These are phyloP conservation scores for Colletotrichum brevisporum DNA, from an alignment of 2,329 filamentous ascomycete genomes.

Conservation along the genomic window DNA sequence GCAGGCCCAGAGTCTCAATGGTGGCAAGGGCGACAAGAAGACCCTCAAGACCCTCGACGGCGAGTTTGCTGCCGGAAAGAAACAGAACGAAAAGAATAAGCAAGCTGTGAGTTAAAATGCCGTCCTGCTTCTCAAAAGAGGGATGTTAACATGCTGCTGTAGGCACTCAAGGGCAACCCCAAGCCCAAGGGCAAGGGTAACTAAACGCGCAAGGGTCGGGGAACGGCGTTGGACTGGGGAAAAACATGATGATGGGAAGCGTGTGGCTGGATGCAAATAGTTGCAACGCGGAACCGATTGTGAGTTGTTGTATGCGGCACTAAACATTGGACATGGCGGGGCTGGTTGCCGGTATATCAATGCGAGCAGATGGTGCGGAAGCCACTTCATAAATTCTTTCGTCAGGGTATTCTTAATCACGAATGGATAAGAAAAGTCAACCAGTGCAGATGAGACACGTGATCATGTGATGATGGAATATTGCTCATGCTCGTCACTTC, in stretches of 20 bases:
- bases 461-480: no score
- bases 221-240: not conserved
- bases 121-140: not conserved
- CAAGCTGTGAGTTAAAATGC: conserved; percentile 2
- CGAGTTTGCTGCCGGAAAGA: conserved; percentile 6
- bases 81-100: conserved; percentile 24
- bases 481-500: no score
- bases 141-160: not conserved
- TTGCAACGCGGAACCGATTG: no score
- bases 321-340: no score
- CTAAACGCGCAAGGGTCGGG: accelerated
- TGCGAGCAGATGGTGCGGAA: conserved; percentile 1
- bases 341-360: not conserved
- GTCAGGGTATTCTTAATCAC: no score
- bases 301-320: no score
- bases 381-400: no score
- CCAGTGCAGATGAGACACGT: no score
- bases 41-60: conserved; percentile 8
- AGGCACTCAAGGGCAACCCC: not conserved
- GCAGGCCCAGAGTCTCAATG: conserved; percentile 23
- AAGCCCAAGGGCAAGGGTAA: conserved; percentile 12
- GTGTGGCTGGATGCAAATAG: not conserved
- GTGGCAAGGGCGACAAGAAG: not conserved
- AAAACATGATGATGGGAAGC: not conserved
- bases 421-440: no score